Evolutionary conservation across 106 monocot genomes (phyloP).

Genomic region (Dendrobium officinale): DNA sequence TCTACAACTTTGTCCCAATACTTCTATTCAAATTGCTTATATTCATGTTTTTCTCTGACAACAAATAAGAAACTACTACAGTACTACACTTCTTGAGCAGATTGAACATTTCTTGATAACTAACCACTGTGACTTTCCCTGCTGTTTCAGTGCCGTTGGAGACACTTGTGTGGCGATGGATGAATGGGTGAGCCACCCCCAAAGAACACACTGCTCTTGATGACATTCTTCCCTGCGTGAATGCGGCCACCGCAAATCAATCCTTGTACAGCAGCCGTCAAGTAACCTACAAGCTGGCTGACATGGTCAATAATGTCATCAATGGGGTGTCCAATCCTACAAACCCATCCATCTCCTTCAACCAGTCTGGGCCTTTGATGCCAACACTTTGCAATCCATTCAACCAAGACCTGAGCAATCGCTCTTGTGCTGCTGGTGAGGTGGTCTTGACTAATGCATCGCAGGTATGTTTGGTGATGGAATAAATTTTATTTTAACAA

Average conservation of each 20-base stretch:
- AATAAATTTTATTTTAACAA: neutral
- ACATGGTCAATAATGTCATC: constrained; percentile 33
- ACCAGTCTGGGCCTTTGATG: constrained; percentile 59
- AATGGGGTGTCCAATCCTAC: constrained; percentile 36
- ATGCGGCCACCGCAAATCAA: constrained; percentile 36
- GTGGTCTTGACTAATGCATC: constrained; percentile 35
- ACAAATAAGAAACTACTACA: no score
- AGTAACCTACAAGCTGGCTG: constrained; percentile 41
- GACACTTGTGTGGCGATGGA: constrained; percentile 71
- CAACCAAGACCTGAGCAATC: constrained; percentile 14
- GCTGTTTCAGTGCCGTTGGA: constrained; percentile 32
- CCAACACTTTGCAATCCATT: constrained; percentile 63
- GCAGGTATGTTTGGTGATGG: constrained; percentile 21
- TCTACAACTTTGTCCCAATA: no score
- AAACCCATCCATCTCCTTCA: constrained; percentile 25
- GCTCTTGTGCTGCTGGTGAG: constrained; percentile 31
- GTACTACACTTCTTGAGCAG: no score
- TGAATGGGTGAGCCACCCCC: constrained; percentile 69
- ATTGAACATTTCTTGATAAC: no score
- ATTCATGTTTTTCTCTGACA: no score
- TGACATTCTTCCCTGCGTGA: constrained; percentile 65
- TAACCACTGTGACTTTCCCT: neutral
- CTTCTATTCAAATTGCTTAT: no score
- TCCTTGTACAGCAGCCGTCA: constrained; percentile 33
- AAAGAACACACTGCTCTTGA: constrained; percentile 56